These are phyloP conservation scores for Sugiyamaella qingdaonensis DNA, from an alignment of 805 yeast genomes.

Conservation along the genomic window DNA sequence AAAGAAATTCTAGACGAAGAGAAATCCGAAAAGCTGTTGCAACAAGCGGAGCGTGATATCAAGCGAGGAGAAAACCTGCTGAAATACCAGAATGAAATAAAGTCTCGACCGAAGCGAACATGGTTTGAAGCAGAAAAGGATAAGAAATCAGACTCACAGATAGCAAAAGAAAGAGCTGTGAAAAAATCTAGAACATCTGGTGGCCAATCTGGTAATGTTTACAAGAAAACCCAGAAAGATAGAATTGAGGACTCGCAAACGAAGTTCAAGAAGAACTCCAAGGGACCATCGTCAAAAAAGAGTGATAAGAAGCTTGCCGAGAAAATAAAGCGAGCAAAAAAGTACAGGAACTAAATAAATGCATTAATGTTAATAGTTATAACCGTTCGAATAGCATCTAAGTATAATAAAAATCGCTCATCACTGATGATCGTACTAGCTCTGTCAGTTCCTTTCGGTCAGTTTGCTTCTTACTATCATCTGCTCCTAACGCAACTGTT, in stretches of 20 bases:
- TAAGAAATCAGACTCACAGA: constrained; percentile 33
- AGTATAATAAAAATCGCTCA: not conserved
- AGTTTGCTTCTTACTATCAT: not conserved
- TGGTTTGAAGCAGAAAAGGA: constrained; percentile 79
- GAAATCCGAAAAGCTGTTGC: constrained; percentile 77
- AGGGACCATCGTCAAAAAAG: constrained; percentile 28
- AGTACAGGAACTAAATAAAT: constrained; percentile 14
- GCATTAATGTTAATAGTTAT: not conserved
- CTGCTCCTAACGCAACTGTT: constrained; percentile 22
- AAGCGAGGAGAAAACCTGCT: constrained; percentile 80
- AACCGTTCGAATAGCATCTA: not conserved
- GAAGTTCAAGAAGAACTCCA: constrained; percentile 24
- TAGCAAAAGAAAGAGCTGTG: constrained; percentile 34
- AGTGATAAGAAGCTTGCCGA: constrained; percentile 23
- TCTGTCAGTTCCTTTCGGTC: not conserved
- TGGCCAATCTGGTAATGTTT: constrained; percentile 54
- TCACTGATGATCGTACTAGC: not conserved
- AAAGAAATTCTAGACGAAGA: constrained; percentile 84
- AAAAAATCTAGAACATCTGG: constrained; percentile 63
- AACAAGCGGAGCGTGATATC: constrained; percentile 87
- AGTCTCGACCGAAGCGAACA: constrained; percentile 88
- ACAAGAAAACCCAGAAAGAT: constrained; percentile 77
- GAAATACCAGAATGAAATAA: constrained; percentile 75
- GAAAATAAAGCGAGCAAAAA: constrained; percentile 20
- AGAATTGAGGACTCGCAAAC: constrained; percentile 47